These are phyloP conservation scores for Nicotiana benthamiana DNA, from an alignment of 257 asterid species.

Conservation along the genomic window DNA sequence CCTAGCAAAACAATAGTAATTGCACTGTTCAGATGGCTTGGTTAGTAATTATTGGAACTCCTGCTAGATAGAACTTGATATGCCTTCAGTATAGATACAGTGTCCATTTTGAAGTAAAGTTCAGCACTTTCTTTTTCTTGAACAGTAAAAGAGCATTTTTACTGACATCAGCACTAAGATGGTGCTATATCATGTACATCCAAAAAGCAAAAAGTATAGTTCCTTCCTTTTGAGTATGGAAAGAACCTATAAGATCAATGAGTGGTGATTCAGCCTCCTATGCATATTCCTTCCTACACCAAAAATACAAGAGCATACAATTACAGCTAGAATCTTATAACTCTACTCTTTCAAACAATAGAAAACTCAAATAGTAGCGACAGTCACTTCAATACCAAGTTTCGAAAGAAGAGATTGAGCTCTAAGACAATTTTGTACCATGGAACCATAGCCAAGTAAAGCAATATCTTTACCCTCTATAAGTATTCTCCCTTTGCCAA, in stretches of 20 bases:
- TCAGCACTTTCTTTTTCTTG: background rate
- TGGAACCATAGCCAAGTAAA: slow-evolving; percentile 72
- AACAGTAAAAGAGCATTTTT: background rate
- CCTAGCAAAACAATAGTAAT: background rate
- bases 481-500: slow-evolving; percentile 69
- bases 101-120: background rate
- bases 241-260: background rate
- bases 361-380: no score
- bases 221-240: background rate
- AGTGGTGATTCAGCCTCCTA: background rate
- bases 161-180: background rate
- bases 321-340: no score
- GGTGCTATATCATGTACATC: background rate
- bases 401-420: slow-evolving; percentile 67
- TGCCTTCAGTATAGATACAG: background rate
- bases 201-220: background rate
- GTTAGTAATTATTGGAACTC: background rate
- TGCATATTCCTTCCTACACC: background rate
- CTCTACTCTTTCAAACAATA: no score
- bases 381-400: slow-evolving; percentile 61
- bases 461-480: slow-evolving; percentile 70
- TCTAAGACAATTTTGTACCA: slow-evolving; percentile 80
- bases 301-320: background rate
- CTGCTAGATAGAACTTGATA: background rate
- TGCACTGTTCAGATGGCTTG: background rate